Evolutionary conservation across 1,284 basidiomycete genomes (phyloP), one percentile per base, ranked within the genome.

Genomic region (Stereum hirsutum): DNA sequence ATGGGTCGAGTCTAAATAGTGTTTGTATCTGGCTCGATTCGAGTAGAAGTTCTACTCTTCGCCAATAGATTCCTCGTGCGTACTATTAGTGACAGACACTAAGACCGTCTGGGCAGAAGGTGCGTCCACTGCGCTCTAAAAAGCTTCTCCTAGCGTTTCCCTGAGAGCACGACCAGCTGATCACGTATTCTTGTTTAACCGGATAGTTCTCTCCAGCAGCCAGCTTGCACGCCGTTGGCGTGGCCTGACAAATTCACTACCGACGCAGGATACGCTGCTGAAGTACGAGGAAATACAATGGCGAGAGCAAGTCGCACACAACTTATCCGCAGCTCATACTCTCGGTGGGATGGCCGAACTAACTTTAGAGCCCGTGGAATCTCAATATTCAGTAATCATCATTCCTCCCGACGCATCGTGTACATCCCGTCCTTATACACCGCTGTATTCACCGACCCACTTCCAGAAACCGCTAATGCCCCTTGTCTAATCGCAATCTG

Each of bases 61-160:
- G 6, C 58, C 65, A 6, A 65, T 66, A 20, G 74, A 82, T 51
- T 59, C 71, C 38, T 66, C 67, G 12, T 83, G 81, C 52, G 71
- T 64, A 48, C 54, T 86, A 39, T 55, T 88, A 50, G 57, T 86
- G 42, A 85, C 85, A 14, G 84, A 88, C 58, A 87, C 81, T 5
- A 82, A 74, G 56, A 68, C 63, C 28, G 78, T 81, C 8, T 88
- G 82, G 83, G 67, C 66, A n/a, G 84, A 88, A 78, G 78, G 84
- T 82, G 48, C 20, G 43, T 36, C 12, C 4, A n/a, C n/a, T n/a
- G n/a, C n/a, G n/a, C n/a, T n/a, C n/a, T n/a, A n/a, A n/a, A 5
- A 11, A 15, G 6, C 20, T 21, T 19, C 24, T 26, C 17, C 24
- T 5, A 7, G n/a, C 7, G 11, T 14, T 10, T 17, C 10, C 34